Evolutionary conservation across 495 filamentous ascomycete species (phyloP).

Genomic region (Platismatia glauca): DNA sequence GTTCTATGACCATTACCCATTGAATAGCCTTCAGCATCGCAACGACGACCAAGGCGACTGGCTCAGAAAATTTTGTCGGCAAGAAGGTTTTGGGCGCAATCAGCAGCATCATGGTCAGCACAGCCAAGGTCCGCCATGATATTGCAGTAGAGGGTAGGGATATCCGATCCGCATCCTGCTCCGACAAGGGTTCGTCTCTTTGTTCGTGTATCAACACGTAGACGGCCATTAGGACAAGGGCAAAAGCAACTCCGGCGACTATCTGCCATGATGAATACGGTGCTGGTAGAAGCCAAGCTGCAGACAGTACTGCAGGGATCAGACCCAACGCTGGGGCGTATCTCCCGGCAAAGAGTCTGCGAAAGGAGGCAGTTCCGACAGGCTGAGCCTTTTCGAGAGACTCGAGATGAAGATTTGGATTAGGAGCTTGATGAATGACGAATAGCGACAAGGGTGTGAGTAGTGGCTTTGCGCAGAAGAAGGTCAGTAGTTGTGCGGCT

Average conservation of each 20-base stretch:
- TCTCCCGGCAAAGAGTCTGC: background rate
- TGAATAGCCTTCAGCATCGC: background rate
- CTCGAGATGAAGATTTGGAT: background rate
- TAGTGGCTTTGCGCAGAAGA: background rate
- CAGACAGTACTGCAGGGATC: background rate
- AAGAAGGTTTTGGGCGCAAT: background rate
- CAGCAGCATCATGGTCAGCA: background rate
- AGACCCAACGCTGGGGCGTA: background rate
- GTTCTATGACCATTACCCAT: background rate
- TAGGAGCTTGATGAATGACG: background rate
- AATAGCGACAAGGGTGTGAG: background rate
- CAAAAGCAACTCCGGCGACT: background rate
- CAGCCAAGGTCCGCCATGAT: constrained; percentile 2
- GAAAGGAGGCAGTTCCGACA: background rate
- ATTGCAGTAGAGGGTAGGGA: constrained; percentile 1
- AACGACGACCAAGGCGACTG: background rate
- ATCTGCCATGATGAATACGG: constrained; percentile 1
- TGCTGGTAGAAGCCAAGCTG: constrained; percentile 4
- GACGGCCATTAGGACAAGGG: background rate
- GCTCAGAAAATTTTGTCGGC: background rate
- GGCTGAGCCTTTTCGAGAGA: background rate
- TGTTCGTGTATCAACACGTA: constrained; percentile 3
- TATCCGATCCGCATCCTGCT: background rate
- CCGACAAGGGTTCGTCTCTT: background rate
- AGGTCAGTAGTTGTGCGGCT: background rate